Base-by-base conservation (phyloP, 345 rosid genomes). In the Linum usitatissimum region DNA sequence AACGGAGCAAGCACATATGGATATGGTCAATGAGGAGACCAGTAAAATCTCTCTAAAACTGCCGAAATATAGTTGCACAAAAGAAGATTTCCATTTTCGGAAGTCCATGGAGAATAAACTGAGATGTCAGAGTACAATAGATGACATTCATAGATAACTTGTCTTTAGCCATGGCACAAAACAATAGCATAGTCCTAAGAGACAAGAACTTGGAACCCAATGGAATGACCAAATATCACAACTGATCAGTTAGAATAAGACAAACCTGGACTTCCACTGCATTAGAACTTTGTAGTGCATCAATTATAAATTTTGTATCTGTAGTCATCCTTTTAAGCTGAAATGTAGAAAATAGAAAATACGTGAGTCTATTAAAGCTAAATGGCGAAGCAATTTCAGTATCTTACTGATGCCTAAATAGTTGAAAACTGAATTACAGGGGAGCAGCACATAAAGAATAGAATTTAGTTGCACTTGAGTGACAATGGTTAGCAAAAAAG, bases 251-350 rank as follows among this genome's bases (percentile, higher is more conserved):
- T 38, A 48, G 58, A 60, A 69, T 65, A 62, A 66, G 66, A 57
- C 84, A 70, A 28, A 90, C 99, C 96, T 84, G 85, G 38, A 88
- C 84, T 86, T 90, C 96, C 53, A 94, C 75, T 20, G 75, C 57
- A 64, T 48, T 76, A 6, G 97, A 94, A 76, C 80, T 82, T 48
- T 77, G 86, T 73, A 94, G 79, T 3, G 92, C 88, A 63, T 81
- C 81, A 65, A 90, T 77, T 67, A 94, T 90, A 71, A 84, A 86
- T 17, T 59, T 76, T 53, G 86, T 65, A 72, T 94, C 95, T 20
- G 80, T 76, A 62, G 89, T 78, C 99, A 94, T 86, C 76, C 73
- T 74, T 76, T 84, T 90, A 66, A 94, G 82, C 99, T 94, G 93
- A 56, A 45, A 74, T 57, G 59, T 59, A 73, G 55, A 42, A 73